Conservation (phyloP, 2,329 filamentous ascomycete genomes). For the Trichophyton simii region DNA sequence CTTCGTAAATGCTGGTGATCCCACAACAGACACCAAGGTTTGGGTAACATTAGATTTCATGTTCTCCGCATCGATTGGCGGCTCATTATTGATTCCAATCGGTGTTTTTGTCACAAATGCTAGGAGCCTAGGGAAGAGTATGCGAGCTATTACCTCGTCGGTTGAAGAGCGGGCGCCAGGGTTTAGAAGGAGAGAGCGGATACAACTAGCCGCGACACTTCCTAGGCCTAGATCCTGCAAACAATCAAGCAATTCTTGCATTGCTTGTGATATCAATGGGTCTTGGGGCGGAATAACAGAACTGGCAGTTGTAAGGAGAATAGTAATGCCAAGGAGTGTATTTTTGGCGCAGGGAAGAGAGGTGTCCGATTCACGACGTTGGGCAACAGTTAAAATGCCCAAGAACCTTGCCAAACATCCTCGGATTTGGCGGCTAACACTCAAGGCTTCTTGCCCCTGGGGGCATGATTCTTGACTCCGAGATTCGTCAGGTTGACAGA, state of each 20-base stretch:
- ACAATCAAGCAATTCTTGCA: conserved; percentile 75
- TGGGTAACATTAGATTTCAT: conserved; percentile 59
- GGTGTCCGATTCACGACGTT: conserved; percentile 48
- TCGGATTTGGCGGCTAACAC: conserved; percentile 59
- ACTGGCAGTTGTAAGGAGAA: conserved; percentile 71
- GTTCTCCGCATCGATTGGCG: conserved; percentile 55
- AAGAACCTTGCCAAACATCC: conserved; percentile 74
- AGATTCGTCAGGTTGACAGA: conserved; percentile 32
- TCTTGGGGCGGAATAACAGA: conserved; percentile 64
- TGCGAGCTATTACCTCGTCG: conserved; percentile 60
- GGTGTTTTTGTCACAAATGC: conserved; percentile 52
- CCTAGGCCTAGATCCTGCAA: conserved; percentile 49
- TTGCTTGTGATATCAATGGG: conserved; percentile 58
- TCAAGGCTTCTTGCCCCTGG: conserved; percentile 26
- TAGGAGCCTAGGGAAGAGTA: conserved; percentile 62
- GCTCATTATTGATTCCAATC: conserved; percentile 48
- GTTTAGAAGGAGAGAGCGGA: conserved; percentile 68
- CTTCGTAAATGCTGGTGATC: conserved; percentile 25
- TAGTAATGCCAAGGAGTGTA: conserved; percentile 71
- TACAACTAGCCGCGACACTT: conserved; percentile 81
- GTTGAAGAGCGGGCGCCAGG: conserved; percentile 46
- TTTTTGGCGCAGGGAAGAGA: conserved; percentile 88
- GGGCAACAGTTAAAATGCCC: conserved; percentile 47
- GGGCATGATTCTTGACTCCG: conserved; percentile 24
- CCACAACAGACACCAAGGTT: conserved; percentile 61